These are phyloP conservation scores for Colletotrichum orbiculare DNA, from an alignment of 2,329 filamentous ascomycete genomes.

Conservation along the genomic window DNA sequence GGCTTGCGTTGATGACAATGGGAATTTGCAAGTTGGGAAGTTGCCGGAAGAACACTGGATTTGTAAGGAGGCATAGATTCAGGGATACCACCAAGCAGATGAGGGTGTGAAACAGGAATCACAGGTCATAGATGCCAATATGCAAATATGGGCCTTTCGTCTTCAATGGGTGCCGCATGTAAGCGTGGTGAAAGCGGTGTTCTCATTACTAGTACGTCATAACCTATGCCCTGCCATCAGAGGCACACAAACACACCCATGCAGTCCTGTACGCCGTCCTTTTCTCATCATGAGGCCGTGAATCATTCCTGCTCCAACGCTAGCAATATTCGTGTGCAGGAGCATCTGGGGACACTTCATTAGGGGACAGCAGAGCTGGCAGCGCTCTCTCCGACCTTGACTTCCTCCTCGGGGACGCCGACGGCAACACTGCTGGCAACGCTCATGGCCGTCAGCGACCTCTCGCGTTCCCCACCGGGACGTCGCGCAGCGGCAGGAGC, in stretches of 20 bases:
- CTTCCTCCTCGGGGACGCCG: constrained; percentile 69
- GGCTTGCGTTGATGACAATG: no score
- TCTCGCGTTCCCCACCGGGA: constrained; percentile 53
- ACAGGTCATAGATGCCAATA: no score
- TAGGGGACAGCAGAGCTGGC: constrained; percentile 55
- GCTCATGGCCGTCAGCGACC: constrained; percentile 55
- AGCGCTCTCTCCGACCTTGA: constrained; percentile 71
- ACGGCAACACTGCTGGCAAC: constrained; percentile 58
- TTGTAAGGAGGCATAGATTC: no score
- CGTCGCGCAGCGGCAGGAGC: constrained; percentile 55
- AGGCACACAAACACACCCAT: not conserved
- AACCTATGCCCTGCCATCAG: not conserved
- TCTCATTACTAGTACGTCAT: constrained; percentile 16
- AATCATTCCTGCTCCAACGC: constrained; percentile 8
- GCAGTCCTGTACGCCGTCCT: constrained; percentile 18
- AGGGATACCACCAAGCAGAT: no score
- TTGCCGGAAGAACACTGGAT: no score
- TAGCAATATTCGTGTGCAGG: not conserved
- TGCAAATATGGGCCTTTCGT: no score
- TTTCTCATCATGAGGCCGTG: constrained; percentile 22
- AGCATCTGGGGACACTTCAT: not conserved
- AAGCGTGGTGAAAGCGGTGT: not conserved
- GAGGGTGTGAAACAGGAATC: no score
- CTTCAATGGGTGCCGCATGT: not conserved
- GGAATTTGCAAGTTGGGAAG: no score